phyloP scores from a whole-genome alignment of 139 green algal species.

The Microglena sp. region DNA sequence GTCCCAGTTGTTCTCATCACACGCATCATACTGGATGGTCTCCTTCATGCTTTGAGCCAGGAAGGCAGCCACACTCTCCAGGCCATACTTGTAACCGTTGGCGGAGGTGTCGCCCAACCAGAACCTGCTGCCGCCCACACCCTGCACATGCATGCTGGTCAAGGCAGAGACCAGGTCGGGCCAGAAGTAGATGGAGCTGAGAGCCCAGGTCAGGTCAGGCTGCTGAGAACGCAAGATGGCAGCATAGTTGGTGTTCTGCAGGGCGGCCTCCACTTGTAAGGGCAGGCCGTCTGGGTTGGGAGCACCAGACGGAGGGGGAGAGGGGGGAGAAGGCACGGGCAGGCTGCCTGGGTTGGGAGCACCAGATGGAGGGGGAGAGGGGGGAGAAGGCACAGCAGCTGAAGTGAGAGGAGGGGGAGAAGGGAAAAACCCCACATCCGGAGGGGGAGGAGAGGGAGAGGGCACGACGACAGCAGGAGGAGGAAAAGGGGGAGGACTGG shows the following conservation, averaged over 20 bases:
- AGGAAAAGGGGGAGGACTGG: no score
- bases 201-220: neutral
- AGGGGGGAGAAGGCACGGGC: no score
- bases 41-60: neutral
- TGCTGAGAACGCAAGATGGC: neutral
- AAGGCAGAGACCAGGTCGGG: neutral
- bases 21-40: slow-evolving; percentile 10
- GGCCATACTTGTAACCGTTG: neutral
- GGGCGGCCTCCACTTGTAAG: neutral
- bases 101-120: neutral
- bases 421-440: no score
- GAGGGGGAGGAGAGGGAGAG: no score
- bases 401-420: no score
- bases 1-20: slow-evolving; percentile 9
- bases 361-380: neutral
- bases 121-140: neutral
- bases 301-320: neutral
- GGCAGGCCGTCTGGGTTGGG: neutral
- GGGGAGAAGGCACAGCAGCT: no score
- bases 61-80: neutral
- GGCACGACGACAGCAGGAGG: no score
- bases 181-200: neutral
- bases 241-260: neutral
- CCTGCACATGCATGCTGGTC: neutral
- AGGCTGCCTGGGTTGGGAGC: neutral